Base-by-base conservation (phyloP, 139 green algal species). In the Auxenochlorella pyrenoidosa region DNA sequence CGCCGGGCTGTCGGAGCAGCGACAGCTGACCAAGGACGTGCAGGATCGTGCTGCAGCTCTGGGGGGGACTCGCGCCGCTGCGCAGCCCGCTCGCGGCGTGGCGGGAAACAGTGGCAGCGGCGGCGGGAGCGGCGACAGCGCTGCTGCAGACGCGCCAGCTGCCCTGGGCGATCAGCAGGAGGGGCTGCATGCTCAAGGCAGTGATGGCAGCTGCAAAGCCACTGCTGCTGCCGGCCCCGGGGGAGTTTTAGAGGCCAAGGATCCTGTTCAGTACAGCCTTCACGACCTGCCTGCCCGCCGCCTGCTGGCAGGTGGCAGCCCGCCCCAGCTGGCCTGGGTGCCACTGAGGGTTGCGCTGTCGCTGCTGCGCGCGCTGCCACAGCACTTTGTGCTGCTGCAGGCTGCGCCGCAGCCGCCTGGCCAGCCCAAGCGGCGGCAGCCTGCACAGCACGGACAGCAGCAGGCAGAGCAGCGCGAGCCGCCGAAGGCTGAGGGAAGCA, bases 361-460 rank as follows among this genome's bases (percentile, higher is more conserved):
- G 24, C 75, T 89, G 81, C 86, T 89, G 58, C 40, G 44, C 32
- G 63, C 36, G 19, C 70, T 86, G 71, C 81, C 86, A 2, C 75
- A 82, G 47, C 80, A 84, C 58, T 89, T 89, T 43, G 26, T 89
- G 71, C 32, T 89, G 72, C 63, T 89, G 38, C 58, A 82, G 47
- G 63, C 41, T 30, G 65, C 13, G 41, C 22, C 34, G 28, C 43
- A 66, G 78, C 51, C 22, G 13, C 15, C 13, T 22, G 22, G 28
- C 36, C 28, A 60, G 32, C 22, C 4, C 34, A 47, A 51, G 79
- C 32, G 54, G 34, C 51, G 51, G 0, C 41, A 63, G 54, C 54
- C 2, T 4, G 5, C 26, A 34, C 68, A 28, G 16, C n/a, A 34
- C 68, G 34, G 22, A 15, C 54, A 22, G 41, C 28, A 4, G 54